Evolutionary conservation across 2,329 filamentous ascomycete species (phyloP), one percentile per base, ranked within the genome.

Genomic region (Magnaporthales sp.): DNA sequence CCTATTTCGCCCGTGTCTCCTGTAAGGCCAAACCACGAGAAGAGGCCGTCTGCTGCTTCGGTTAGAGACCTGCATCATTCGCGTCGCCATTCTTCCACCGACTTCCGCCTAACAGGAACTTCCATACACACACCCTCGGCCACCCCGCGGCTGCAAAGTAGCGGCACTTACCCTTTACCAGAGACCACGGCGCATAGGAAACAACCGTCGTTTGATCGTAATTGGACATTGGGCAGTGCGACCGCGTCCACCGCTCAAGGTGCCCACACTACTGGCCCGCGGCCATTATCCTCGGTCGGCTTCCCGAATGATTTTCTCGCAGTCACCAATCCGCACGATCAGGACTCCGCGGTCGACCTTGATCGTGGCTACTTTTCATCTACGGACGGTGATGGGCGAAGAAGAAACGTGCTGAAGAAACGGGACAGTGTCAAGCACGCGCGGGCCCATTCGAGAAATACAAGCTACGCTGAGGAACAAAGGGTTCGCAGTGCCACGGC

Each of bases 321-420:
- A 26, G 73, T 73, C 26, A 78, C 79, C 1, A 78, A 78, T 19
- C 71, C 76, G 8, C 75, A 70, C 13, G 72, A 78, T 15, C 80
- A 80, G 69, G 83, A 86, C 68, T 81, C 81, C 9, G 78, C 79
- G 19, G 77, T 81, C 27, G 91, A 96, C 68, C 77, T 92, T 19
- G 95, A 98, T 73, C 86, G 92, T 46, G 94, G 93, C 27, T 98
- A 98, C 76, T 97, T 97, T 74, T 97, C 94, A 8, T 92, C 93
- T 3, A 91, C 90, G 19, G 94, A 98, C 73, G 82, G 88, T 11
- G 93, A 97, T 69, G 86, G 86, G 60, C 87, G 90, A 67, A 88
- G 86, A 72, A 86, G 91, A 62, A 96, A 92, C 74, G 82, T 95
- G 62, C 80, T 97, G 63, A 92, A 91, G 76, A 96, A 95, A 79